These are phyloP conservation scores for Penicillium sp. DNA, from an alignment of 2,329 filamentous ascomycete species.

Conservation along the genomic window DNA sequence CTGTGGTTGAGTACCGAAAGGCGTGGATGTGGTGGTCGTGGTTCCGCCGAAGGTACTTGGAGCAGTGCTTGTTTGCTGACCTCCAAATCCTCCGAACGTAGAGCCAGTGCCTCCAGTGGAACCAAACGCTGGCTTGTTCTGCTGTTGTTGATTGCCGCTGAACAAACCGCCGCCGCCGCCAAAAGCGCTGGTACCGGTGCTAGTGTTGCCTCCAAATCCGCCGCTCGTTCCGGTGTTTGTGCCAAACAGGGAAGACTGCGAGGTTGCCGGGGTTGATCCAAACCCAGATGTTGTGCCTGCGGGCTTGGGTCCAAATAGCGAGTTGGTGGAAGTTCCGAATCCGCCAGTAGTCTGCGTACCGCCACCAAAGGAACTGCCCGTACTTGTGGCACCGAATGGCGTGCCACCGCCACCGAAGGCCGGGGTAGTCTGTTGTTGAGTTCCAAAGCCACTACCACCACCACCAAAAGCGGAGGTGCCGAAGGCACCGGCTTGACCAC, in stretches of 20 bases:
- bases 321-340: conserved; percentile 38
- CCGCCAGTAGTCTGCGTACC: conserved; percentile 38
- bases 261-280: conserved; percentile 25
- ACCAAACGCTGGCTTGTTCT: conserved; percentile 31
- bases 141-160: conserved; percentile 38
- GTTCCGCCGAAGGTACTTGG: conserved; percentile 37
- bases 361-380: conserved; percentile 45
- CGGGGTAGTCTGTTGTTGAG: conserved; percentile 34
- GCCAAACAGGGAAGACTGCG: conserved; percentile 40
- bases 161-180: conserved; percentile 29
- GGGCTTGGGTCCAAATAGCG: conserved; percentile 48
- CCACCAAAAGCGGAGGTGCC: conserved; percentile 62
- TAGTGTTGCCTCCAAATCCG: conserved; percentile 26
- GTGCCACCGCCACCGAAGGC: conserved; percentile 47
- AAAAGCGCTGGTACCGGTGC: conserved; percentile 36
- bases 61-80: too few relatives aligned
- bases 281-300: conserved; percentile 39
- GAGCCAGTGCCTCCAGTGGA: too few relatives aligned
- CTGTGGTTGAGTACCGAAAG: conserved; percentile 46
- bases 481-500: conserved; percentile 78
- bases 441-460: conserved; percentile 44
- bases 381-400: conserved; percentile 38
- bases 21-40: conserved; percentile 30
- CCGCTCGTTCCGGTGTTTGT: conserved; percentile 3
- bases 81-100: background rate